Evolutionary conservation across 768 basidiomycete species (phyloP).

Genomic region (Mycena leptocephala): DNA sequence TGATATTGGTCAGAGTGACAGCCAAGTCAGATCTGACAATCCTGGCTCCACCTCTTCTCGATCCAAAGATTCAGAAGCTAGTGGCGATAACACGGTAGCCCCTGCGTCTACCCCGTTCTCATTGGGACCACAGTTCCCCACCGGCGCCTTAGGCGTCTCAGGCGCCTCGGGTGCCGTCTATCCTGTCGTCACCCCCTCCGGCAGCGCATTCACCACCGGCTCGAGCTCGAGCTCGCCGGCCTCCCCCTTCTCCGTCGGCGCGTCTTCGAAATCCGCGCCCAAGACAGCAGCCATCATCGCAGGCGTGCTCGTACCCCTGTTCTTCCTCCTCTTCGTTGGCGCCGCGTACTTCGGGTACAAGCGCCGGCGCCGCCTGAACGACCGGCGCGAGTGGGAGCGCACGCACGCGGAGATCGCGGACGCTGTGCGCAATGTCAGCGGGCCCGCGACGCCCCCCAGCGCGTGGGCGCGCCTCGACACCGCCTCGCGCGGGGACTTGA

Average conservation of each 20-base stretch:
- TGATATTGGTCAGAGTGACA: not conserved
- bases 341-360: slow-evolving; percentile 18
- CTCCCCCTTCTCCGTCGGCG: not conserved
- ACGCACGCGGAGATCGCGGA: slow-evolving; percentile 34
- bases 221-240: no score
- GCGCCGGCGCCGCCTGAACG: slow-evolving; percentile 23
- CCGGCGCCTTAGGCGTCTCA: not conserved
- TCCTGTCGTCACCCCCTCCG: not conserved
- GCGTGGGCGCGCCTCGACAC: slow-evolving; percentile 13
- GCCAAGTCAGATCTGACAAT: not conserved
- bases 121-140: not conserved
- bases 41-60: not conserved
- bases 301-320: slow-evolving; percentile 30
- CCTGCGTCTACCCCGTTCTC: not conserved
- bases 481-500: not conserved
- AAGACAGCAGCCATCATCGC: slow-evolving; percentile 15
- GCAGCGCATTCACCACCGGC: not conserved
- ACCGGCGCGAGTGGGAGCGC: slow-evolving; percentile 33
- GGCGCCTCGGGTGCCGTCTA: not conserved
- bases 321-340: slow-evolving; percentile 17
- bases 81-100: not conserved
- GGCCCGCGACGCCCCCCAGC: not conserved
- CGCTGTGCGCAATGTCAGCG: slow-evolving; percentile 26
- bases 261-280: not conserved
- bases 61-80: no score